Evolutionary conservation across 1,139 yeast genomes (phyloP), one percentile per base, ranked within the genome.

Genomic region (Suhomyces taliae): DNA sequence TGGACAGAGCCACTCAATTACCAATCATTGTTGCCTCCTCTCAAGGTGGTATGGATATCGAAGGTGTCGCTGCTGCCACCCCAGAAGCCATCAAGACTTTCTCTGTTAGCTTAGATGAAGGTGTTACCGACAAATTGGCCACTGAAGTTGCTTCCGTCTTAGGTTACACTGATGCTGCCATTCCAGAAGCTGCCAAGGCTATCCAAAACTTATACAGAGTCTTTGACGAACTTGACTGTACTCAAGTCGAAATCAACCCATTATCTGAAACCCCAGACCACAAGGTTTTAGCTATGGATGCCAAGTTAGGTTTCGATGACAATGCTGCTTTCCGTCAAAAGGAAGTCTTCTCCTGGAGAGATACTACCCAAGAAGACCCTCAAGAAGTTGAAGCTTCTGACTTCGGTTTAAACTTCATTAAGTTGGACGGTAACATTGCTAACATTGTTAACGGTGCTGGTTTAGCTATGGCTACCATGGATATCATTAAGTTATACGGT

Each of bases 401-500:
- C 70, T 87, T 85, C 66, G 95, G 91, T 61, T 83, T 93, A 67
- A 93, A 93, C 79, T 95, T 93, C 71, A 95, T 93, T 78, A 93
- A 95, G 79, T 85, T 93, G 67, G 95, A 93, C 67, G 99, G 99
- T 72, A 89, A 90, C 80, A 91, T 93, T 66, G 99, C 99, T 64
- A 93, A 97, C 79, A 81, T 93, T 57, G 99, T 93, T 68, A 93
- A 93, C 72, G 99, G 99, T 78, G 99, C 99, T 50, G 99, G 99
- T 74, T 83, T 93, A 66, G 99, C 99, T 64, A 93, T 93, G 99
- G 99, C 99, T 63, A 93, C 99, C 58, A 91, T 93, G 98, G 99
- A 93, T 74, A 95, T 95, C 70, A 90, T 93, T 79, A 91, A 95
- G 79, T 82, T 95, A 64, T 88, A 90, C 77, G 98, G 98, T 64